phyloP scores from a whole-genome alignment of 2,329 filamentous ascomycete species.

The Sclerotinia borealis region DNA sequence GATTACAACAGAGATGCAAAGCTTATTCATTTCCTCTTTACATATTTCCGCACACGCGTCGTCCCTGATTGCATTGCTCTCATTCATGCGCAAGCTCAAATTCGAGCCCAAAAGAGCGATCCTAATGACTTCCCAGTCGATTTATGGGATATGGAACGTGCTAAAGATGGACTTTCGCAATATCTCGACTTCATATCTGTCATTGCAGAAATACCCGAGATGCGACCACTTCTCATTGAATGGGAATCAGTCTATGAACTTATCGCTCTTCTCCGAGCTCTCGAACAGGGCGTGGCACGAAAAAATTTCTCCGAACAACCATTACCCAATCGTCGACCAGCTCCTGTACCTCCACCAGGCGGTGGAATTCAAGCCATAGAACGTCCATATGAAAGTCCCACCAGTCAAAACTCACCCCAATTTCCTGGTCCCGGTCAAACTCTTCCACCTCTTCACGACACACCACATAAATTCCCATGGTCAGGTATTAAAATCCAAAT shows the following conservation, averaged over 20 bases:
- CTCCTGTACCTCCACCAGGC: conserved; percentile 6
- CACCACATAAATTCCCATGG: conserved; percentile 59
- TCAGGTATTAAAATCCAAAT: conserved; percentile 83
- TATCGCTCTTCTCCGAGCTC: conserved; percentile 75
- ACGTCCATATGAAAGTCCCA: conserved; percentile 52
- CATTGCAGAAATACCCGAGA: conserved; percentile 76
- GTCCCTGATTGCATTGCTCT: conserved; percentile 92
- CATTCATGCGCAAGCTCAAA: conserved; percentile 88
- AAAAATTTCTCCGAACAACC: conserved; percentile 55
- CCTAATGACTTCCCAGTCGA: conserved; percentile 89
- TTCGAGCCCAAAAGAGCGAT: conserved; percentile 67
- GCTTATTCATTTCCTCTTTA: conserved; percentile 83
- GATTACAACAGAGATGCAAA: conserved; percentile 52
- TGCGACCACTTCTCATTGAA: conserved; percentile 78
- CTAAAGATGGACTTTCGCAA: conserved; percentile 90
- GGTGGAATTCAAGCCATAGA: conserved; percentile 45
- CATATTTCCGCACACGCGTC: conserved; percentile 84
- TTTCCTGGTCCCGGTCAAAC: conserved; percentile 32
- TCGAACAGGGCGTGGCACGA: conserved; percentile 83
- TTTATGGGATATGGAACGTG: conserved; percentile 94
- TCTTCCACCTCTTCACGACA: conserved; percentile 52
- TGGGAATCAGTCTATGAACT: conserved; percentile 91
- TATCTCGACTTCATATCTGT: conserved; percentile 92
- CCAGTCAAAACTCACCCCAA: conserved; percentile 15
- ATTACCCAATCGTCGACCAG: conserved; percentile 34